These are phyloP conservation scores for Termitomyces sp. DNA, from an alignment of 768 basidiomycete species.

Conservation along the genomic window DNA sequence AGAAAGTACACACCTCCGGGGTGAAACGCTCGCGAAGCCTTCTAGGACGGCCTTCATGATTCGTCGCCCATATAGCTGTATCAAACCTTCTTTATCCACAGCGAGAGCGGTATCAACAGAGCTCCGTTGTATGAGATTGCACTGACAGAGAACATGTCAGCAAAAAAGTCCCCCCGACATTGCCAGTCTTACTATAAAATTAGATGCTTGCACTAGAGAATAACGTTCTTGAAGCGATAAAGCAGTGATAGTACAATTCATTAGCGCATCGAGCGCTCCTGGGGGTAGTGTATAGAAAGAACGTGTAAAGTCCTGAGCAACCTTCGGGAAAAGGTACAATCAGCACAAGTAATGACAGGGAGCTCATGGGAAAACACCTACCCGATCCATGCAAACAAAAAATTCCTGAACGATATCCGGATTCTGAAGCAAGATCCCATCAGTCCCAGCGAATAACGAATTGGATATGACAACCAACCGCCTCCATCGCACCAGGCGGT, in stretches of 20 bases:
- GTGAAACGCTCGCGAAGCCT: slow-evolving; percentile 84
- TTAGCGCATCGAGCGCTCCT: slow-evolving; percentile 58
- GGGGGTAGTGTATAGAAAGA: slow-evolving; percentile 58
- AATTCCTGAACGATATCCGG: slow-evolving; percentile 91
- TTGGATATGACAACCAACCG: slow-evolving; percentile 41
- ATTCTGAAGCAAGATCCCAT: slow-evolving; percentile 50
- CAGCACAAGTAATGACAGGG: neutral
- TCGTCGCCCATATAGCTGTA: slow-evolving; percentile 56
- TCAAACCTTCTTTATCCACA: slow-evolving; percentile 39
- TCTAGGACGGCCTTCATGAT: slow-evolving; percentile 73
- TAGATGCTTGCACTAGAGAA: slow-evolving; percentile 76
- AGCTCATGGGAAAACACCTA: slow-evolving; percentile 31
- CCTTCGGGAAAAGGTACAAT: slow-evolving; percentile 12
- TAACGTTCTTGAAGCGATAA: slow-evolving; percentile 75
- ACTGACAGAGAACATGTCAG: slow-evolving; percentile 35
- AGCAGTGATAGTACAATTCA: slow-evolving; percentile 63
- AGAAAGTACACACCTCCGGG: slow-evolving; percentile 37
- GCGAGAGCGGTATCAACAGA: slow-evolving; percentile 61
- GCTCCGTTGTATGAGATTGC: slow-evolving; percentile 64
- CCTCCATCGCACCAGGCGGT: slow-evolving; percentile 64
- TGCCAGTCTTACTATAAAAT: slow-evolving; percentile 64
- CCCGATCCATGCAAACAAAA: slow-evolving; percentile 79
- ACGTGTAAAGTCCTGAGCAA: slow-evolving; percentile 53
- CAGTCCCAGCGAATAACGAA: neutral
- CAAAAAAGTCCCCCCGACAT: neutral